phyloP scores from a whole-genome alignment of 148 eudicot species.

The Arbutus unedo region DNA sequence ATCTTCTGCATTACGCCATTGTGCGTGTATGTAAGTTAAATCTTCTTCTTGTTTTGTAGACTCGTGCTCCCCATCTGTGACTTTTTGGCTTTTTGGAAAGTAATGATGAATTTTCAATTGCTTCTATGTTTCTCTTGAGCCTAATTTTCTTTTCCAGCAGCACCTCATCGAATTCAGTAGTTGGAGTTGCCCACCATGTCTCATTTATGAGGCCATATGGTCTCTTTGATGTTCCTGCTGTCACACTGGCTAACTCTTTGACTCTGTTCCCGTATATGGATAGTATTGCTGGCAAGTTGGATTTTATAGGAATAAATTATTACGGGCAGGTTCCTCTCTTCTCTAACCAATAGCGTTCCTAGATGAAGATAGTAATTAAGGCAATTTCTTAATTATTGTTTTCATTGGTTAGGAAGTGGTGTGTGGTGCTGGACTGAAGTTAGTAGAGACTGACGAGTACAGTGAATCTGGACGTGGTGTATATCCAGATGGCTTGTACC shows the following conservation, averaged over 20 bases:
- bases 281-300: constrained; percentile 71
- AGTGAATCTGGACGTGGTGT: constrained; percentile 98
- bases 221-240: constrained; percentile 87
- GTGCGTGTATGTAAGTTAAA: background rate
- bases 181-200: constrained; percentile 95
- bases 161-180: constrained; percentile 42
- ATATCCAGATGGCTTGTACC: constrained; percentile 95
- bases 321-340: constrained; percentile 73
- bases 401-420: constrained; percentile 63
- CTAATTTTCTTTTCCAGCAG: constrained; percentile 38
- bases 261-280: constrained; percentile 71
- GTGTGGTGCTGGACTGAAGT: constrained; percentile 82
- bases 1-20: background rate
- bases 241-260: constrained; percentile 71
- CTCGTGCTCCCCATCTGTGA: background rate
- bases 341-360: background rate
- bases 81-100: background rate
- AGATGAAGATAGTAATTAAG: background rate
- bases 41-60: background rate
- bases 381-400: background rate
- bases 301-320: constrained; percentile 87
- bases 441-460: constrained; percentile 79
- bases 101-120: background rate
- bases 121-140: background rate
- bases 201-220: constrained; percentile 98